Percentiles rank a stretch among this genome's conserved stretches.
phyloP scores from a whole-genome alignment of 2,329 filamentous ascomycete species.

The Drechslerella coelobrocha region DNA sequence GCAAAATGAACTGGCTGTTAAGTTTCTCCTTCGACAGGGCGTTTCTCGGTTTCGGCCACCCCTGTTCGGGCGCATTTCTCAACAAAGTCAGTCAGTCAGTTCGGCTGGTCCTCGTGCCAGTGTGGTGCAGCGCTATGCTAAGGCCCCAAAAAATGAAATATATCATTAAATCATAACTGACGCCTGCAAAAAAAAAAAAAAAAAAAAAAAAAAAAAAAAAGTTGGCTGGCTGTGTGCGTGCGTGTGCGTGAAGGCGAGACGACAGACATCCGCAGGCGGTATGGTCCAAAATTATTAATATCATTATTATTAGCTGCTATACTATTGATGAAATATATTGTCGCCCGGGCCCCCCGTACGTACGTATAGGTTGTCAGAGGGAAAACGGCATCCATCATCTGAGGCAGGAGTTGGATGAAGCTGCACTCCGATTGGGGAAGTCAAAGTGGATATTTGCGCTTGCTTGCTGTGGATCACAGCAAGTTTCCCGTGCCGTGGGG shows the following conservation, averaged over 20 bases:
- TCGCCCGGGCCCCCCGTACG: no score
- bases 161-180: not conserved
- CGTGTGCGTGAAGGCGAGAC: not conserved
- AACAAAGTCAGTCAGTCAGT: not conserved
- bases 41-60: slow-evolving; percentile 8
- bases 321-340: not conserved
- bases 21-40: not conserved
- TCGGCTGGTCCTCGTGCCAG: not conserved
- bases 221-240: not conserved
- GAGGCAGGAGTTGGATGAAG: slow-evolving; percentile 28
- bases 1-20: not conserved
- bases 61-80: slow-evolving; percentile 1
- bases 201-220: no score
- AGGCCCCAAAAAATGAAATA: not conserved
- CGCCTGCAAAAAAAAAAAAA: no score
- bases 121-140: not conserved
- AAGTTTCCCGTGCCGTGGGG: slow-evolving; percentile 48
- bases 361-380: no score
- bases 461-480: slow-evolving; percentile 18
- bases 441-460: slow-evolving; percentile 40
- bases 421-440: slow-evolving; percentile 37
- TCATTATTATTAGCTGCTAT: not conserved
- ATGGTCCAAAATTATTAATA: not conserved
- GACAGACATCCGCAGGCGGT: not conserved
- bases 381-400: slow-evolving; percentile 9